phyloP scores from a whole-genome alignment of 495 filamentous ascomycete species.

The Aspergillus indologenus region DNA sequence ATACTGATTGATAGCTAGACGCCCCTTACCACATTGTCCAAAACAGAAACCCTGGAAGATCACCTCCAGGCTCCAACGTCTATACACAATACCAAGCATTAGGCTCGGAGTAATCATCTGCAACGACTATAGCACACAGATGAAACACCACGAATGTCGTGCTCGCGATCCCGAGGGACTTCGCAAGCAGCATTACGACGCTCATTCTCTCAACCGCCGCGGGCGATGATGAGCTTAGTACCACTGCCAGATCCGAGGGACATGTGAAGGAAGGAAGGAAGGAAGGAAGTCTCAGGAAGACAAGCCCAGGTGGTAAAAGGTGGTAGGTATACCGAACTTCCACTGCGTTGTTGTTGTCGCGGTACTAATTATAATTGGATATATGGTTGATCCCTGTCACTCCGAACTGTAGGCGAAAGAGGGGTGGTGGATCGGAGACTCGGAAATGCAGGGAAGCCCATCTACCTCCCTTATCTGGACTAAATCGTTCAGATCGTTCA shows the following conservation, averaged over 20 bases:
- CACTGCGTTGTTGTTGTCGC: neutral
- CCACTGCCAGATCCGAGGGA: neutral
- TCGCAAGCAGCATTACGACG: neutral
- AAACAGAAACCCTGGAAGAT: too few species aligned
- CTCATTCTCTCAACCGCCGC: neutral
- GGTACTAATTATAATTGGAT: neutral
- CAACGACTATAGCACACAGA: neutral
- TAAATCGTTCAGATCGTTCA: neutral
- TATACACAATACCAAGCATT: neutral
- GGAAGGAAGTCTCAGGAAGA: too few species aligned
- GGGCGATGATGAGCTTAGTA: neutral
- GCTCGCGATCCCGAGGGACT: neutral
- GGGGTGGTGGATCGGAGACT: neutral
- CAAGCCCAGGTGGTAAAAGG: neutral
- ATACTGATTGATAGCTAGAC: too few species aligned
- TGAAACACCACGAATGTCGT: neutral
- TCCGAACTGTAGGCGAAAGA: neutral
- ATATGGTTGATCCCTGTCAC: neutral
- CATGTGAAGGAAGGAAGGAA: neutral
- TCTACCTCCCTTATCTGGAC: too few species aligned
- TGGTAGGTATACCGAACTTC: neutral
- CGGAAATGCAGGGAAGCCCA: neutral
- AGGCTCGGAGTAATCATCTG: too few species aligned
- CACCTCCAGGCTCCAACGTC: neutral
- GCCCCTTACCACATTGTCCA: too few species aligned